A percentile compares a stretch with the other conserved stretches of the same genome.
phyloP scores from a whole-genome alignment of 176 grass and related monocot species.

The Coix lacrymajobi region DNA sequence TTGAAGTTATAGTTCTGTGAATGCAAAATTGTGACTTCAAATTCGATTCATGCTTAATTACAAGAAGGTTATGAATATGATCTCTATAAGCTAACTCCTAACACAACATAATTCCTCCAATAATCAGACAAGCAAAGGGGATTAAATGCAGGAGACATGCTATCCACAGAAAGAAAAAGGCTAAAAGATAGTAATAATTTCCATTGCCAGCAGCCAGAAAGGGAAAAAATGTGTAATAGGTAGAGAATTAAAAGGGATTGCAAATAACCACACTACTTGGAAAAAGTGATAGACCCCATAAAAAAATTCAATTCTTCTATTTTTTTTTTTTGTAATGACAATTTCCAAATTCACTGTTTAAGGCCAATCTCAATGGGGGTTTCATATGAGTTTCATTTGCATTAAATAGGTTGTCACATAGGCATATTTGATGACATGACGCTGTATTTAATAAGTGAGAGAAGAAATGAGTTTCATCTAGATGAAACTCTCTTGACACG shows the following conservation, averaged over 20 bases:
- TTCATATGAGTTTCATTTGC: no score
- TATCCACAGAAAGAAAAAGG: neutral
- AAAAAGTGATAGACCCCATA: neutral
- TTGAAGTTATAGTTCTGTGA: neutral
- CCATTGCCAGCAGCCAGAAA: neutral
- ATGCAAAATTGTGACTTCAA: neutral
- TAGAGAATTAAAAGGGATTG: neutral
- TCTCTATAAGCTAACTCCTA: neutral
- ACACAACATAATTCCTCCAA: neutral
- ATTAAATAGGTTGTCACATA: no score
- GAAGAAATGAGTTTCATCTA: no score
- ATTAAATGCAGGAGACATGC: neutral
- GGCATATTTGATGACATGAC: no score
- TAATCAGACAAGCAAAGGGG: neutral
- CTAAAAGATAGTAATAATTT: neutral
- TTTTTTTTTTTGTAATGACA: neutral
- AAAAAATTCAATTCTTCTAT: neutral
- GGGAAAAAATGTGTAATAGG: neutral
- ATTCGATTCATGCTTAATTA: neutral
- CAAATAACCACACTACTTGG: neutral
- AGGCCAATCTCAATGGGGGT: no score
- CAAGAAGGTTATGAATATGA: neutral
- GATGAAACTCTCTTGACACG: no score
- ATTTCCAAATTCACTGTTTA: neutral
- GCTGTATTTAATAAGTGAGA: no score